A percentile compares a stretch with the other conserved stretches of the same genome.
Evolutionary conservation across 1,139 yeast species (phyloP).

Genomic region (Geotrichum citri-aurantii): DNA sequence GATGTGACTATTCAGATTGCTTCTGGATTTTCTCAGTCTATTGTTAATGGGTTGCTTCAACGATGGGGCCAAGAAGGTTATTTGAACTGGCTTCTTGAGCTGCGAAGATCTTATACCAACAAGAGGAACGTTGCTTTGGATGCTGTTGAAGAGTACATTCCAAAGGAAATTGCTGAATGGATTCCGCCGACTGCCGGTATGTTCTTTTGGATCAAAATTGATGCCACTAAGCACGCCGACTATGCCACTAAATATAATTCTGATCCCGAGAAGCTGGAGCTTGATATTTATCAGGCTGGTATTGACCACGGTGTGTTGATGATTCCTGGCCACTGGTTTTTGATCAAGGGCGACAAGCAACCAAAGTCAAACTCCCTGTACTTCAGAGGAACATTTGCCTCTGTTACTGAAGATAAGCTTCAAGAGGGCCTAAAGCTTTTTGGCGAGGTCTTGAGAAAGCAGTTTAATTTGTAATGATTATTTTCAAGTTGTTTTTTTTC

Average conservation of each 20-base stretch:
- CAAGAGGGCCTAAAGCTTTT: constrained; percentile 57
- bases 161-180: constrained; percentile 49
- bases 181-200: constrained; percentile 75
- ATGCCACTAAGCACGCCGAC: constrained; percentile 74
- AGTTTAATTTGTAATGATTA: constrained; percentile 26
- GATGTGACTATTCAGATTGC: constrained; percentile 82
- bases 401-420: constrained; percentile 62
- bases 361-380: constrained; percentile 52
- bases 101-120: constrained; percentile 73
- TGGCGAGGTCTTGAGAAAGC: constrained; percentile 48
- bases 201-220: constrained; percentile 77
- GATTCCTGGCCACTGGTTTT: constrained; percentile 92
- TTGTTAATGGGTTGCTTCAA: constrained; percentile 56
- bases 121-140: constrained; percentile 76
- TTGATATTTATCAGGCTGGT: constrained; percentile 56
- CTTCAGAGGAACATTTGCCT: constrained; percentile 90
- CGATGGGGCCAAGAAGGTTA: constrained; percentile 75
- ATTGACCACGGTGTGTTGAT: constrained; percentile 63
- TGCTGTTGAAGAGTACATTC: constrained; percentile 55
- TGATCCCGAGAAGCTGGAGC: constrained; percentile 61
- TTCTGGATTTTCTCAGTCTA: constrained; percentile 72
- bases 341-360: constrained; percentile 41
- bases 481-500: neutral
- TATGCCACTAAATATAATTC: constrained; percentile 46
- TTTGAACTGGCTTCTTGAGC: constrained; percentile 81